Percentiles rank a stretch among this genome's conserved stretches.
These are phyloP conservation scores for Lenwebbia sp. DNA, from an alignment of 345 rosid genomes.

Conservation along the genomic window DNA sequence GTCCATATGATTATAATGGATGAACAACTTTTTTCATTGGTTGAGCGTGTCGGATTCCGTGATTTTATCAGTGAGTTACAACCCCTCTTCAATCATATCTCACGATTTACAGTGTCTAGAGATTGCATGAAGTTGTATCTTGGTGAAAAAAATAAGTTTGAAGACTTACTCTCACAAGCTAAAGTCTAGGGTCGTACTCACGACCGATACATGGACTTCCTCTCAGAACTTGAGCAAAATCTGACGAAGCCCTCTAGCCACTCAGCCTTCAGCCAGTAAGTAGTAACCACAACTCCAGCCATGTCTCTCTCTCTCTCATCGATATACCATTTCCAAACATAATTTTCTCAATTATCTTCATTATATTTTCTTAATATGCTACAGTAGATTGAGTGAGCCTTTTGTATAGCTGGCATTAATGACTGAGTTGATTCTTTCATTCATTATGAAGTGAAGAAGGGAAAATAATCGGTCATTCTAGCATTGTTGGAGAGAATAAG, in stretches of 20 bases:
- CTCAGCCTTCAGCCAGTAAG: neutral
- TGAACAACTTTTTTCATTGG: too few species aligned
- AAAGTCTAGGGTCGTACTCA: too few species aligned
- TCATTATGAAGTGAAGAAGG: neutral
- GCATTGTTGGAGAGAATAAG: neutral
- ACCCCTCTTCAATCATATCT: too few species aligned
- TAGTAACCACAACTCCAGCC: neutral
- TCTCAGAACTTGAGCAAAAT: neutral
- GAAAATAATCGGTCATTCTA: neutral
- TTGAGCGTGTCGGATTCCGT: too few species aligned
- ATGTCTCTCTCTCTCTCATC: neutral
- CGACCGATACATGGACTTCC: too few species aligned
- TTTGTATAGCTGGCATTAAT: neutral
- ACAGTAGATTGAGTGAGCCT: neutral
- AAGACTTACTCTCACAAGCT: too few species aligned
- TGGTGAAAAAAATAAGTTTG: too few species aligned
- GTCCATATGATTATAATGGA: too few species aligned
- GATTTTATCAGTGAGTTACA: too few species aligned
- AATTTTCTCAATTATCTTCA: neutral
- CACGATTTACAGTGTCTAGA: too few species aligned
- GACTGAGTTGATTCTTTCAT: neutral
- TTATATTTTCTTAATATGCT: neutral
- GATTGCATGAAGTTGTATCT: too few species aligned
- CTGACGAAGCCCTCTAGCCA: rapidly evolving
- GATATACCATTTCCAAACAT: neutral